These are phyloP conservation scores for Corymbia calophylla DNA, from an alignment of 441 rosid genomes.

Conservation along the genomic window DNA sequence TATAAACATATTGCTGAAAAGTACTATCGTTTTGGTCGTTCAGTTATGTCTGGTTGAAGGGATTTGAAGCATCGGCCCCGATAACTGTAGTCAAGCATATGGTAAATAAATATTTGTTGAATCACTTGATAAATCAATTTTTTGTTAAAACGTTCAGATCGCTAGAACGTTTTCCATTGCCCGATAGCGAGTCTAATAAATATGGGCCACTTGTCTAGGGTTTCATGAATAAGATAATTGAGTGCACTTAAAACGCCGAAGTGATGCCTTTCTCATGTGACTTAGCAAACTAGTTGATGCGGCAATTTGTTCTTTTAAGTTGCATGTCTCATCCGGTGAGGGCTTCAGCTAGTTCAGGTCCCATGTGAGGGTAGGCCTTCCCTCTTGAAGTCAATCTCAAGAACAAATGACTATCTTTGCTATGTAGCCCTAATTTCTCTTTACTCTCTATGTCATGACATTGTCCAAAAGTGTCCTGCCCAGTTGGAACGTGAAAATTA, in stretches of 20 bases:
- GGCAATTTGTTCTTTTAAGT: neutral
- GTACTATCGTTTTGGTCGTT: neutral
- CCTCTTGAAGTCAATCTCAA: neutral
- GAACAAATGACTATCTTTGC: neutral
- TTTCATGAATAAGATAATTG: neutral
- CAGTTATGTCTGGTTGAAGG: neutral
- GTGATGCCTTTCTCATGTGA: neutral
- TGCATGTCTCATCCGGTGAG: no score
- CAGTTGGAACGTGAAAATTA: neutral
- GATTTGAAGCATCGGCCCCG: neutral
- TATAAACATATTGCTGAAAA: neutral
- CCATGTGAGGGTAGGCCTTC: neutral
- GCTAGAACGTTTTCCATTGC: neutral
- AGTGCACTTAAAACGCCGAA: neutral
- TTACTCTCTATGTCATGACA: neutral
- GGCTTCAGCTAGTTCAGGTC: neutral
- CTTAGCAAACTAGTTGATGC: neutral
- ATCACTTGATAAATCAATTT: neutral
- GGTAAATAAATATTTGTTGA: neutral
- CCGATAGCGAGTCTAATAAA: rapidly evolving
- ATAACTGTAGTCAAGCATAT: neutral
- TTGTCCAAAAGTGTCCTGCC: neutral
- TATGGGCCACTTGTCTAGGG: neutral
- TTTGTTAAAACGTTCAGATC: neutral
- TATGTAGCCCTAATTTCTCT: neutral